Evolutionary conservation across 169 alveolate genomes (phyloP), one percentile per base, ranked within the genome.

Genomic region (Plasmodium berghei): DNA sequence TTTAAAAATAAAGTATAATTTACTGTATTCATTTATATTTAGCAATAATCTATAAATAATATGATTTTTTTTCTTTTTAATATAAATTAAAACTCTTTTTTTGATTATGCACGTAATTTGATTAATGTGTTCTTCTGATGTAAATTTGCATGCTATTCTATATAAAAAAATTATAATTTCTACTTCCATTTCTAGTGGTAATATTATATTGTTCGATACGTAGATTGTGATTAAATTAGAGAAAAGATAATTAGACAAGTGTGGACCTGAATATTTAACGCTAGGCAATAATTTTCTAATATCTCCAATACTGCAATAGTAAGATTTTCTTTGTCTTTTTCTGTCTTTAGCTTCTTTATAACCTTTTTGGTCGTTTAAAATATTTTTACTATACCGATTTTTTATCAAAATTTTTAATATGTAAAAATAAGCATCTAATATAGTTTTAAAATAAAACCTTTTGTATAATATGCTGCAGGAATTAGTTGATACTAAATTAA

Each of bases 381-480:
- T 18, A 0, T 9, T 34, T 48, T 42, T 67, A 2, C 16, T 1
- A 12, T 69, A 20, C 28, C 16, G 10, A 24, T 46, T 63, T 56
- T 52, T 56, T 73, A 73, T n/a, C 75, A 75, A 62, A 34, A 63
- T 56, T 16, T 58, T 45, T 18, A 75, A 61, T 18, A 75, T 12
- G 46, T 26, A 75, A 67, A 75, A 75, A 56, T 75, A 75, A 69
- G 55, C 89, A 75, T 75, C 89, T 16, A 75, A 22, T 54, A 75
- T 28, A 22, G 54, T 63, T n/a, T 59, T n/a, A 48, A 75, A 62
- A 45, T 55, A 75, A 56, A 12, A 63, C 16, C 16, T 75, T 54
- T 61, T 55, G 54, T 20, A 63, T 75, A 75, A 1, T 56, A 67
- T 45, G 24, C 64, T 75, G 14, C 77, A 62, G 8, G 66, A 61